These are phyloP conservation scores for Magnusiomyces fungicola DNA, from an alignment of 1,139 yeast species.

Conservation along the genomic window DNA sequence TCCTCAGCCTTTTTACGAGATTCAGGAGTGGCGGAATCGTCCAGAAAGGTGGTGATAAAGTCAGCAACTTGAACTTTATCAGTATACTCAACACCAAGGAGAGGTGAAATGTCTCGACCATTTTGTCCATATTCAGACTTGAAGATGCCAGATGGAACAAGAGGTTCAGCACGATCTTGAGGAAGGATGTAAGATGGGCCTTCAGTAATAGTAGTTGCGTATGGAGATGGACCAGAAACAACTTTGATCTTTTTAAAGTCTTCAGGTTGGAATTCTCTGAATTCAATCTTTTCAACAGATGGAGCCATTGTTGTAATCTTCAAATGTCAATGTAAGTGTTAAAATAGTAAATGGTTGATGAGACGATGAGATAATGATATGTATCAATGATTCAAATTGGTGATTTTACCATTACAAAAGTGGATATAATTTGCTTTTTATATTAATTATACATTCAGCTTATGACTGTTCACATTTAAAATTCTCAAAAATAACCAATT, in stretches of 20 bases:
- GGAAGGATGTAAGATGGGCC: constrained; percentile 9
- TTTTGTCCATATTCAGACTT: constrained; percentile 8
- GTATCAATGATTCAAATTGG: too few relatives aligned
- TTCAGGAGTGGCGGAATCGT: background rate
- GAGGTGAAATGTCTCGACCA: constrained; percentile 5
- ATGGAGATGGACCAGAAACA: constrained; percentile 7
- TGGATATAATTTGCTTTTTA: too few relatives aligned
- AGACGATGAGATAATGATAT: too few relatives aligned
- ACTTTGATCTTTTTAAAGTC: background rate
- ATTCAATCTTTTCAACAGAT: constrained; percentile 3
- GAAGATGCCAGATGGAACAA: constrained; percentile 3
- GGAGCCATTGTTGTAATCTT: too few relatives aligned
- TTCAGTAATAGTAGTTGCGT: background rate
- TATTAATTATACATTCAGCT: too few relatives aligned
- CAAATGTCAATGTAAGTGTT: too few relatives aligned
- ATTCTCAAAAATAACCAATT: too few relatives aligned
- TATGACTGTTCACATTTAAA: too few relatives aligned
- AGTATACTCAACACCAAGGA: constrained; percentile 8
- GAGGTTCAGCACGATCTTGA: constrained; percentile 5
- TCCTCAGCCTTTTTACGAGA: constrained; percentile 36
- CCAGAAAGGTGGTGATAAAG: background rate
- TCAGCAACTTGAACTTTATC: constrained; percentile 10
- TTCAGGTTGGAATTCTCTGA: constrained; percentile 1
- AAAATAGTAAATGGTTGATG: too few relatives aligned
- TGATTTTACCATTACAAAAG: too few relatives aligned